phyloP scores from a whole-genome alignment of 495 filamentous ascomycete species.

The Penicillium mononematosum region DNA sequence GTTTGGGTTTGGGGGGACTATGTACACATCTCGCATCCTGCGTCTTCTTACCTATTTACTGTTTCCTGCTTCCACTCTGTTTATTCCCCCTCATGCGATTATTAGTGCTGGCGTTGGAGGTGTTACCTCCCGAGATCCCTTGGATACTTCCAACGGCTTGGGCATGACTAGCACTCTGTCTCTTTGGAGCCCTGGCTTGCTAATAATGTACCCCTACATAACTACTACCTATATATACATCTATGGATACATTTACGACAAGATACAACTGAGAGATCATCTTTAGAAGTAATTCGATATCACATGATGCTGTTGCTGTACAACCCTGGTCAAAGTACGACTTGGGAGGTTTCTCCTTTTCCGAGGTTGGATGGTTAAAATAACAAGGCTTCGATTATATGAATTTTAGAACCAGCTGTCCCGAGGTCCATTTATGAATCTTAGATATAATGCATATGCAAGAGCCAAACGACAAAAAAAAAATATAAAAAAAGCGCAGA shows the following conservation, averaged over 20 bases:
- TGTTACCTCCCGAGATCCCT: slow-evolving; percentile 6
- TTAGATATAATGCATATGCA: slow-evolving; percentile 27
- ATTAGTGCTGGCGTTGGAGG: slow-evolving; percentile 21
- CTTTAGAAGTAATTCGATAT: background rate
- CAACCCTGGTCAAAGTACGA: background rate
- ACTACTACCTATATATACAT: slow-evolving; percentile 2
- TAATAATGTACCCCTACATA: slow-evolving; percentile 4
- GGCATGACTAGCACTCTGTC: background rate
- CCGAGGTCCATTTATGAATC: slow-evolving; percentile 27
- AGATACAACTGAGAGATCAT: background rate
- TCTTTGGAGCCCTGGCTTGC: background rate
- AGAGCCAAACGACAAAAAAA: slow-evolving; percentile 11
- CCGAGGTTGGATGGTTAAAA: background rate
- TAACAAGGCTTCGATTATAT: slow-evolving; percentile 9
- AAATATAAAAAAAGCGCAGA: slow-evolving; percentile 12
- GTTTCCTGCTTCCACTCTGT: slow-evolving; percentile 3
- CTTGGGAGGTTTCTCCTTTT: background rate
- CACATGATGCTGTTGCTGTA: slow-evolving; percentile 2
- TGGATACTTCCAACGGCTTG: background rate
- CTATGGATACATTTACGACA: background rate
- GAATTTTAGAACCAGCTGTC: slow-evolving; percentile 26
- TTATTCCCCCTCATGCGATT: slow-evolving; percentile 13
- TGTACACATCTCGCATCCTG: slow-evolving; percentile 7
- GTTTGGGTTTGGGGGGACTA: background rate
- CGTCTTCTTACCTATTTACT: background rate